These are phyloP conservation scores for Saccharomyces hybrid DNA, from an alignment of 1,139 yeast genomes.

Conservation along the genomic window DNA sequence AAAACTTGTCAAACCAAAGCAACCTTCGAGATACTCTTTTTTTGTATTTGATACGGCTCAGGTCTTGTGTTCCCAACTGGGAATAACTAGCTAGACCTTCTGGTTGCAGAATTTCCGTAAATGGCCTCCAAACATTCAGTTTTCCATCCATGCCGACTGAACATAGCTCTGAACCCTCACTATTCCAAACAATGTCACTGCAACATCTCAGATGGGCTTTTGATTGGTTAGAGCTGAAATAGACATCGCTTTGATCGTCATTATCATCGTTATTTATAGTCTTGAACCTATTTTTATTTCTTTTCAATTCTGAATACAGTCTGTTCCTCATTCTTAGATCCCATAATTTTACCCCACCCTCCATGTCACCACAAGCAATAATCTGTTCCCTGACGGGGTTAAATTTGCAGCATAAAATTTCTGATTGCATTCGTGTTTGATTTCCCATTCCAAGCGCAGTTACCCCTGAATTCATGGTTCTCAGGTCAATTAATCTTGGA, in stretches of 20 bases:
- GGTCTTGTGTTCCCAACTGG: not conserved
- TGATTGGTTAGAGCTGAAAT: not conserved
- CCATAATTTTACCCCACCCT: constrained; percentile 45
- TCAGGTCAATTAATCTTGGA: constrained; percentile 61
- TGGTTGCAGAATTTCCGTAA: constrained; percentile 7
- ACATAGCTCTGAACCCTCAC: constrained; percentile 15
- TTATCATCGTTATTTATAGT: not conserved
- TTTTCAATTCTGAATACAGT: constrained; percentile 13
- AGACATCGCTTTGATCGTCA: constrained; percentile 1
- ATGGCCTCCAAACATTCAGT: constrained; percentile 22
- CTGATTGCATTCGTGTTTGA: constrained; percentile 54
- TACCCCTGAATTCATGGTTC: constrained; percentile 30
- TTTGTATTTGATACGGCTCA: constrained; percentile 9
- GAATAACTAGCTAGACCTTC: not conserved
- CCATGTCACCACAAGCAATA: constrained; percentile 69
- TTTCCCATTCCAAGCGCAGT: constrained; percentile 49
- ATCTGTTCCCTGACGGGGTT: constrained; percentile 47
- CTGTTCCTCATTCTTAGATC: constrained; percentile 22
- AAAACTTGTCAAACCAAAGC: constrained; percentile 53
- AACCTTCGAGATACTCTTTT: constrained; percentile 36
- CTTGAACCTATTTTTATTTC: constrained; percentile 4
- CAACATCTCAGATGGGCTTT: constrained; percentile 20
- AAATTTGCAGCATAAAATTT: constrained; percentile 64
- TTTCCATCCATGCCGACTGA: constrained; percentile 25
- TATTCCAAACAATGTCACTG: constrained; percentile 23